Evolutionary conservation across 768 basidiomycete species (phyloP), one percentile per base, ranked within the genome.

Genomic region (Boletales sp.): DNA sequence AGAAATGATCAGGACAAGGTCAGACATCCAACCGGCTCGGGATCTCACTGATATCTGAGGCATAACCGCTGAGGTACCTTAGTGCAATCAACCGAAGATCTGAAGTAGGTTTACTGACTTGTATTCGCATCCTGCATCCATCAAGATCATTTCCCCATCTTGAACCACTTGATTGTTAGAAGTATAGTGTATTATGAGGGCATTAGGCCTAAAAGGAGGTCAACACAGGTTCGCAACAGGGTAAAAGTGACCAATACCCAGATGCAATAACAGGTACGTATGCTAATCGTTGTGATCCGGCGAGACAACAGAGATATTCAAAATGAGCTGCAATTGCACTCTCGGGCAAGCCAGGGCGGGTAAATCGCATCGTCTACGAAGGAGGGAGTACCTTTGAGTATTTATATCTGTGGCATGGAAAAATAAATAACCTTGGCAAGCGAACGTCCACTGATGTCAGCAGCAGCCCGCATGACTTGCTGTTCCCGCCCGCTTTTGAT

Each of bases 241-340:
- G 13, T 5, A 35, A 31, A 55, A 34, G 36, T 33, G 15, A 21
- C 56, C 50, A 8, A 58, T 67, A 90, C 89, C 96, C 96, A 2
- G 92, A 94, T 6, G 92, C 95, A 32, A 97, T 90, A 6, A 99
- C 96, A 12, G 96, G 96, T 2, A 99, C 94, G 64, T 99, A 99
- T n/a, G 96, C 94, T 42, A 84, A 81, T 36, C 94, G 79, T 60
- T 92, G 86, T 12, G 90, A 78, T 18, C 96, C 96, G 14, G 73
- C 72, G 38, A 90, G 73, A 4, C 82, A 78, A 60, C 93, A 94
- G 1, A 87, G 58, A 61, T 96, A 96, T 68, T 95, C 89, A 62
- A 98, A 97, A 62, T 93, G 89, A 5, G 94, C 88, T 0, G 78
- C 84, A 8, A 89, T 68, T 15, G 75, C 72, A 31, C 76, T 71